Base-by-base conservation (phyloP, 441 rosid species). In the Adansonia madagascariensis region DNA sequence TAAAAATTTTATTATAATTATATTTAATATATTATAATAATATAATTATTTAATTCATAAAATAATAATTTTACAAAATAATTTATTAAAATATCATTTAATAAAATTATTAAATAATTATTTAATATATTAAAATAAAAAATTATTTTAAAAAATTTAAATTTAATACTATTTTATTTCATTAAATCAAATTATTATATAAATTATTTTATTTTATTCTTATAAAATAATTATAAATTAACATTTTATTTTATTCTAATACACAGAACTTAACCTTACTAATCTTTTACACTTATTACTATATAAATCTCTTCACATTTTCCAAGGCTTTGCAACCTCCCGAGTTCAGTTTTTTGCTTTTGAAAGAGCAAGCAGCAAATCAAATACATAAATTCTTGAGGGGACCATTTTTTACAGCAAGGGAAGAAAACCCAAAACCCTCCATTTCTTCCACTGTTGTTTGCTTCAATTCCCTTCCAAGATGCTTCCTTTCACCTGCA, bases 401-500 rank as follows among this genome's bases (percentile, higher is more conserved):
- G 67, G 73, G 3, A n/a, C 22, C 47, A 39, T 59, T 53, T 79
- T 72, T 17, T 56, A 7, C 6, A 1, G 22, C 79, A 76, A 76
- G 61, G 78, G 76, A 65, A 49, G 14, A 69, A 35, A 57, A 47
- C 68, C 24, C 14, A 8, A n/a, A n/a, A 50, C 6, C 8, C 52
- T 4, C 47, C 43, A 18, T 35, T 52, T 70, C 12, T 27, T 10
- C 64, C 82, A 75, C 74, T 65, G 3, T 75, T 12, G 14, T 66
- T 41, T 27, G 73, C 68, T 80, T 80, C 74, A 5, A 8, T 70
- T 50, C 73, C n/a, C 84, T 84, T 76, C 81, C 80, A 89, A 43
- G 79, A 91, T 87, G 98, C 79, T 77, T 85, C 86, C 76, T 17
- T 9, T 66, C 57, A 72, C 22, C 90, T 78, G 81, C 94, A 87